Percentiles rank a stretch among this genome's conserved stretches.
phyloP scores from a whole-genome alignment of 2,329 filamentous ascomycete species.

The Fusarium bulbicola region DNA sequence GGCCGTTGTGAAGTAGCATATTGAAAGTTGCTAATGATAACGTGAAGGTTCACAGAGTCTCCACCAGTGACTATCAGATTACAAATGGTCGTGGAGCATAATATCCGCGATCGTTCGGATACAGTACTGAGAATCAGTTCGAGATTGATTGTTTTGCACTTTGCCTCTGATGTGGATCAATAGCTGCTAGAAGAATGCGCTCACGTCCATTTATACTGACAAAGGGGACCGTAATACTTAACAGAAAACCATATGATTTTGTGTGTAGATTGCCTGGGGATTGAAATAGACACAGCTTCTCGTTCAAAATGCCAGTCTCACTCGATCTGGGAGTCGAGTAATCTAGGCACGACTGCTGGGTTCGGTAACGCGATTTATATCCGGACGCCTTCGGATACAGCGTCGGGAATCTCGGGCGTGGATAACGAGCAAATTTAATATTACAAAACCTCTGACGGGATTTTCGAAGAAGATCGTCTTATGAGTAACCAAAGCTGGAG shows the following conservation, averaged over 20 bases:
- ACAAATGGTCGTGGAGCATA: not conserved
- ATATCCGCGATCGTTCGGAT: not conserved
- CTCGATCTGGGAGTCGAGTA: not conserved
- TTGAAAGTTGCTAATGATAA: not conserved
- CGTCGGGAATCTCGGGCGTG: not conserved
- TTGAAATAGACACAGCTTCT: rapidly evolving
- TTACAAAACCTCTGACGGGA: rapidly evolving
- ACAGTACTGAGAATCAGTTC: rapidly evolving
- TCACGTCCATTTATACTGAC: not conserved
- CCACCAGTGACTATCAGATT: not conserved
- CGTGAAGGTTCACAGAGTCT: not conserved
- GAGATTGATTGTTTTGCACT: no score
- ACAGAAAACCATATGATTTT: not conserved
- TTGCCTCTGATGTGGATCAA: rapidly evolving
- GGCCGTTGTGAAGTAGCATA: rapidly evolving
- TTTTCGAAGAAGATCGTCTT: not conserved
- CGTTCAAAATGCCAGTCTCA: rapidly evolving
- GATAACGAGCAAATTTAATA: no score
- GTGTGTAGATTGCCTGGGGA: rapidly evolving
- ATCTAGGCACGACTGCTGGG: no score
- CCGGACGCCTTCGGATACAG: not conserved
- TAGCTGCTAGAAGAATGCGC: rapidly evolving
- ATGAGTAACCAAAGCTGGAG: not conserved
- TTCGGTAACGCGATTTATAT: not conserved
- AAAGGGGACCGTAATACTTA: rapidly evolving